A percentile compares a stretch with the other conserved stretches of the same genome.
These are phyloP conservation scores for Plectosphaerella sp. DNA, from an alignment of 2,329 filamentous ascomycete genomes.

Conservation along the genomic window DNA sequence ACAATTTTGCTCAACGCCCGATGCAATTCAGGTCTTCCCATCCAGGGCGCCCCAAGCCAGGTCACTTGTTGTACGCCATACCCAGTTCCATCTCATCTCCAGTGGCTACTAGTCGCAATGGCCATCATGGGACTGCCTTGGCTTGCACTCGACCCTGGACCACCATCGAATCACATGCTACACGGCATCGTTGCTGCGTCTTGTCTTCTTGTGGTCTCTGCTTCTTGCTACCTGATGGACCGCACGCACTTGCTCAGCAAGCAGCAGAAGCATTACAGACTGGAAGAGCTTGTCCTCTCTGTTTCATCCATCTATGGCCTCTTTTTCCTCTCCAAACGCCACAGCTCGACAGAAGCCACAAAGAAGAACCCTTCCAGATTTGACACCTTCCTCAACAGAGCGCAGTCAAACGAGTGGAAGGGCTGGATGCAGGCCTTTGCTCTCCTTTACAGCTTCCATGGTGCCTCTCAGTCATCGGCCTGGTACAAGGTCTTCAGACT, in stretches of 20 bases:
- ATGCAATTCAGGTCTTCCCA: conserved; percentile 39
- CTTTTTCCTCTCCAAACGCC: conserved; percentile 1
- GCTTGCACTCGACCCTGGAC: conserved; percentile 4
- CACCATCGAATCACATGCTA: conserved; percentile 9
- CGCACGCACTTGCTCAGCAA: conserved; percentile 50
- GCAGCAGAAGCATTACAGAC: conserved; percentile 38
- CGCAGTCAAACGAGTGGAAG: conserved; percentile 62
- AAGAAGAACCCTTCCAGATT: background rate
- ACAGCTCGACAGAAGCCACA: background rate
- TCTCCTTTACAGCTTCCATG: conserved; percentile 53
- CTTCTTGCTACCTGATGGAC: conserved; percentile 50
- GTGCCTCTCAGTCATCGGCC: conserved; percentile 38
- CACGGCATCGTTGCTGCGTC: conserved; percentile 22
- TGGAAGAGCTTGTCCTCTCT: conserved; percentile 16
- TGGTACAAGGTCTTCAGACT: conserved; percentile 52
- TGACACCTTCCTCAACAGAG: conserved; percentile 35
- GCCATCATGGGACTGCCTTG: conserved; percentile 7
- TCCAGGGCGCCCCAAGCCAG: conserved; percentile 34
- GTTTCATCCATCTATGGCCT: conserved; percentile 19
- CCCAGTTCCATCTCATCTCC: conserved; percentile 14
- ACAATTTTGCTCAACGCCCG: conserved; percentile 49
- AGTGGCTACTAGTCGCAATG: conserved; percentile 17
- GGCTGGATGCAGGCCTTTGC: conserved; percentile 57
- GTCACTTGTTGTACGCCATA: conserved; percentile 51
- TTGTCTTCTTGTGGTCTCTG: conserved; percentile 12